A percentile compares a stretch with the other conserved stretches of the same genome.
Evolutionary conservation across 129 eudicot species (phyloP).

Genomic region (Tagetes erecta): DNA sequence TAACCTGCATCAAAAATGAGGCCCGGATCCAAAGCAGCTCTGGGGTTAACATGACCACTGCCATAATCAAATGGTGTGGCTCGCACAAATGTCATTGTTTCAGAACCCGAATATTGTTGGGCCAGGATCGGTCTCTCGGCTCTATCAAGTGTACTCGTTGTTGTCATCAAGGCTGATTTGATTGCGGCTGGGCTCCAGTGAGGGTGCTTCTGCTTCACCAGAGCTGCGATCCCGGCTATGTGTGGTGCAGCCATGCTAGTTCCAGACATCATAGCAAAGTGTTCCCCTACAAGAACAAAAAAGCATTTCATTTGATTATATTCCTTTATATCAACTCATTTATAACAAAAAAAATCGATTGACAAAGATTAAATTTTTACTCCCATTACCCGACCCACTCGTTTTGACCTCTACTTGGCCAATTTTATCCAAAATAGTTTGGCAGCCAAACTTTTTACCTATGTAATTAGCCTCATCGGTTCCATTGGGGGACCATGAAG

Average conservation of each 20-base stretch:
- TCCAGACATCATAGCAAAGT: constrained; percentile 97
- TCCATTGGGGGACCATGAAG: constrained; percentile 98
- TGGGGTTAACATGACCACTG: constrained; percentile 94
- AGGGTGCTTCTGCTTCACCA: constrained; percentile 92
- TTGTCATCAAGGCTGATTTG: constrained; percentile 97
- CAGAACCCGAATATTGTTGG: constrained; percentile 88
- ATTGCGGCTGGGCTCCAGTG: constrained; percentile 99
- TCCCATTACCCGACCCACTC: background rate
- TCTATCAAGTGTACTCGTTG: constrained; percentile 74
- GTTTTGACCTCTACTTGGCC: background rate
- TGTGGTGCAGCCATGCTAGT: constrained; percentile 99
- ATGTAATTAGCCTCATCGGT: constrained; percentile 86
- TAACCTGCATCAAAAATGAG: constrained; percentile 93
- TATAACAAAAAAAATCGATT: background rate
- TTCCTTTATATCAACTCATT: background rate
- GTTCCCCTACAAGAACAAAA: constrained; percentile 65
- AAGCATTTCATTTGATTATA: background rate
- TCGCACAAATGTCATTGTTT: constrained; percentile 61
- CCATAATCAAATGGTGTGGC: constrained; percentile 99
- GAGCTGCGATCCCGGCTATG: constrained; percentile 98
- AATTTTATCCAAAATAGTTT: background rate
- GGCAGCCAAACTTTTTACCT: constrained; percentile 41
- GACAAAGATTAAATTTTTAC: background rate
- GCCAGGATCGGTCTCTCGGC: constrained; percentile 87
- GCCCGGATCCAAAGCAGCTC: constrained; percentile 96